Conservation (phyloP, 805 yeast genomes). For the Blastobotrys americana region DNA sequence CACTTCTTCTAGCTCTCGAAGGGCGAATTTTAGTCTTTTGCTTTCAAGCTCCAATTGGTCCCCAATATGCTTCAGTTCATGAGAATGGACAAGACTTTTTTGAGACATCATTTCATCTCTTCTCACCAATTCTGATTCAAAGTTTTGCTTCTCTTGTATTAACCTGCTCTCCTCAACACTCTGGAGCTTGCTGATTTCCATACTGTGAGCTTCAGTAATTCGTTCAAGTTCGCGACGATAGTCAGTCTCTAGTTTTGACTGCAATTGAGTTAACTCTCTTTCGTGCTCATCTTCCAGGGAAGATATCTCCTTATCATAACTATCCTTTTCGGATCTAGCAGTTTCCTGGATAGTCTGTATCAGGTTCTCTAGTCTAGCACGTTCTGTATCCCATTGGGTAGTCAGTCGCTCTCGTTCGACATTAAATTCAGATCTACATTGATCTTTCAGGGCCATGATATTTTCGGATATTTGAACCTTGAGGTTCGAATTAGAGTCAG, state of each 20-base stretch:
- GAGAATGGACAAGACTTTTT: slow-evolving; percentile 20
- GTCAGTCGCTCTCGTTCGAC: background rate
- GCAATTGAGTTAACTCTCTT: slow-evolving; percentile 20
- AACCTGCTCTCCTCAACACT: slow-evolving; percentile 30
- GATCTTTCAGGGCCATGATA: background rate
- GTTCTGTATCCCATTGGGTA: background rate
- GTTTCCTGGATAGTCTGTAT: background rate
- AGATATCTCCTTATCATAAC: background rate
- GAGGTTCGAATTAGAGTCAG: background rate
- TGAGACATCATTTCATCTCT: slow-evolving; percentile 25
- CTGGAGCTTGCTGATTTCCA: slow-evolving; percentile 8
- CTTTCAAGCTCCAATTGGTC: slow-evolving; percentile 17
- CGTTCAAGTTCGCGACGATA: background rate
- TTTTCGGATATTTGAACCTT: slow-evolving; percentile 4
- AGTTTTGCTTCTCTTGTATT: slow-evolving; percentile 26
- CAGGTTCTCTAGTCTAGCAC: background rate
- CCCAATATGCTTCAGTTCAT: slow-evolving; percentile 23
- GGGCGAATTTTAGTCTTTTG: slow-evolving; percentile 8
- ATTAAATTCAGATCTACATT: slow-evolving; percentile 1
- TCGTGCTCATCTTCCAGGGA: background rate
- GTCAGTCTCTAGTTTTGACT: slow-evolving; percentile 30
- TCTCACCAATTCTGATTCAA: slow-evolving; percentile 23
- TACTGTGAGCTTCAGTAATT: background rate
- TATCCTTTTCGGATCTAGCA: background rate
- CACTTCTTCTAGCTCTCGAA: slow-evolving; percentile 18